Base-by-base conservation (phyloP, 2,329 filamentous ascomycete genomes). In the Ophiobolus disseminans region DNA sequence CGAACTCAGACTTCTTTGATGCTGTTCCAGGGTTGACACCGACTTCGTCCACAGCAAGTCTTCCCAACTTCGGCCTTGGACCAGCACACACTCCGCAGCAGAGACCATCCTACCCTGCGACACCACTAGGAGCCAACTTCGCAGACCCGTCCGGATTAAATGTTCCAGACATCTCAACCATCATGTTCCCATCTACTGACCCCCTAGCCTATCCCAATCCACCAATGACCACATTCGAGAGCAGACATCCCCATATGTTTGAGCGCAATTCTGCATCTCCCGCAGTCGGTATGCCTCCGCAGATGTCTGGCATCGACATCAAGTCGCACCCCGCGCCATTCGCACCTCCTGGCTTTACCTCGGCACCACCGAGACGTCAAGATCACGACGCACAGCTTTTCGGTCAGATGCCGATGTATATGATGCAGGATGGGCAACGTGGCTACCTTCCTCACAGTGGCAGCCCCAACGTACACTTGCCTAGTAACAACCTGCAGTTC, bases 151-250 rank as follows among this genome's bases (percentile, higher is more conserved):
- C 63, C 17, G 60, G 62, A 5, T 48, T 72, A 14, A 77, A 76
- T 47, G 73, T 76, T 3, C 75, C 73, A 56, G 88, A 90, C 66
- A 80, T 92, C 5, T 87, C 87, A 49, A 84, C 86, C 3, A 84
- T 92, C 75, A 91, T 93, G 87, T 93, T 93, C 63, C 86, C 88
- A 1, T 87, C 88, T 0, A 82, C 84, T 25, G 89, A 93, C 61
- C 88, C 89, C 0, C 88, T 93, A 55, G 87, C 86, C 0, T 94
- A 93, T 62, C 89, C 88, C 0, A 90, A 87, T 62, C 88, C 90
- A 57, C 86, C 88, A 0, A 84, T 88, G 76, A 86, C 87, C 23
- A 78, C 75, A 0, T 80, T 79, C 50, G 78, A 80, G 50, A 79
- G 76, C 57, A 76, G 69, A 45, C 61, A 68, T 23, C 58, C 61